Conservation (phyloP, 1,139 yeast genomes). For the Yamadazyma spencermartinsiae region DNA sequence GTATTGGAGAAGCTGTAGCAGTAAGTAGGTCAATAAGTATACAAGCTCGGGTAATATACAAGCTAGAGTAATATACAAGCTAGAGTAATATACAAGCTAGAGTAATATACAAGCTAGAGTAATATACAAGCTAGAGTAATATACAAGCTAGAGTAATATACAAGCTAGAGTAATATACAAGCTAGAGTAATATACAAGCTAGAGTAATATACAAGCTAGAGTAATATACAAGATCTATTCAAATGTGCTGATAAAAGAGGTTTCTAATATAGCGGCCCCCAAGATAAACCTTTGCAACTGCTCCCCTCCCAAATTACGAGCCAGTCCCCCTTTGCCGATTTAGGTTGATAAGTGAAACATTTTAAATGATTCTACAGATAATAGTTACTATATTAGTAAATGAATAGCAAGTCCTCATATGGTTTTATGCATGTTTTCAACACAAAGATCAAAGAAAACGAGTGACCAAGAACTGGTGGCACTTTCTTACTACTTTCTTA, state of each 20-base stretch:
- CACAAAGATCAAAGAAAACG: no score
- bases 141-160: neutral
- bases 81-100: no score
- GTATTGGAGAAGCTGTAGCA: no score
- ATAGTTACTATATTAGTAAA: neutral
- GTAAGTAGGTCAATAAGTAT: no score
- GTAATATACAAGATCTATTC: neutral
- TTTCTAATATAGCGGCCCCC: neutral
- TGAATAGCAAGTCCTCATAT: neutral
- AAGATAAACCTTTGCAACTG: neutral
- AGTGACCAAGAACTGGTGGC: neutral
- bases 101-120: no score
- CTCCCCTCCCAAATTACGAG: neutral
- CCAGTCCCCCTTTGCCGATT: neutral
- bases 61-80: no score
- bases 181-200: neutral
- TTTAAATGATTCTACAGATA: neutral
- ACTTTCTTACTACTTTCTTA: no score
- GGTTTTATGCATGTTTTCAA: neutral
- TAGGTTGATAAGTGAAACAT: conserved; percentile 1
- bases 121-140: no score
- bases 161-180: neutral
- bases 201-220: neutral
- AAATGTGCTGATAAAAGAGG: neutral
- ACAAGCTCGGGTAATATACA: no score